A percentile compares a stretch with the other conserved stretches of the same genome.
These are phyloP conservation scores for Saposhnikovia divaricata DNA, from an alignment of 129 eudicot species.

Conservation along the genomic window DNA sequence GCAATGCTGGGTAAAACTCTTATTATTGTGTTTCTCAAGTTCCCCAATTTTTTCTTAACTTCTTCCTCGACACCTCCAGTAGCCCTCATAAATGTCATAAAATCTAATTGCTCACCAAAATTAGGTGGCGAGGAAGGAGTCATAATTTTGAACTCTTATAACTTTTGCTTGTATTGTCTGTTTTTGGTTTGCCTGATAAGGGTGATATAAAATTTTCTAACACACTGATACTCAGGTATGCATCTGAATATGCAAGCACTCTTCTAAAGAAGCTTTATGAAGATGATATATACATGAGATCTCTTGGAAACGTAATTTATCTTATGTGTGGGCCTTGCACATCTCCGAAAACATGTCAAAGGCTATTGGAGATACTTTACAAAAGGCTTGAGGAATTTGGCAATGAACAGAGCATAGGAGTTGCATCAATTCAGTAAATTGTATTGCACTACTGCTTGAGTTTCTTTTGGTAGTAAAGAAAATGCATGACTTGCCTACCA, in stretches of 20 bases:
- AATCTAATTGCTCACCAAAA: neutral
- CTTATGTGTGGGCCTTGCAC: constrained; percentile 94
- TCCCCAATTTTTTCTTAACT: too few species aligned
- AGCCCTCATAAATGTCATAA: neutral
- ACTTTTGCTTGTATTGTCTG: neutral
- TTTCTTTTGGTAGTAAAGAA: neutral
- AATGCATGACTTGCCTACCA: neutral
- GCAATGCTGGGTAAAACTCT: constrained; percentile 54
- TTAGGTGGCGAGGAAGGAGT: neutral
- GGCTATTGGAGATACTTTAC: constrained; percentile 41
- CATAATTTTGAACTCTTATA: neutral
- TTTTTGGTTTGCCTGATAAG: neutral
- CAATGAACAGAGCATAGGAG: constrained; percentile 14
- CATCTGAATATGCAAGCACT: constrained; percentile 57
- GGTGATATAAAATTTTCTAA: neutral
- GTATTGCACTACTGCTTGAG: neutral
- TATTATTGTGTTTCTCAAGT: neutral
- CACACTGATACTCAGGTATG: constrained; percentile 46
- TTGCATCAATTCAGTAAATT: neutral
- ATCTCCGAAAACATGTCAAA: constrained; percentile 41
- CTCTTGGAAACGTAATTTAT: constrained; percentile 84
- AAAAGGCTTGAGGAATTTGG: constrained; percentile 51
- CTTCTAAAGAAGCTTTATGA: constrained; percentile 56
- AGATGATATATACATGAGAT: constrained; percentile 82
- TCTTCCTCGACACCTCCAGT: neutral